These are phyloP conservation scores for Xylariaceae sp. DNA, from an alignment of 2,329 filamentous ascomycete genomes.

Conservation along the genomic window DNA sequence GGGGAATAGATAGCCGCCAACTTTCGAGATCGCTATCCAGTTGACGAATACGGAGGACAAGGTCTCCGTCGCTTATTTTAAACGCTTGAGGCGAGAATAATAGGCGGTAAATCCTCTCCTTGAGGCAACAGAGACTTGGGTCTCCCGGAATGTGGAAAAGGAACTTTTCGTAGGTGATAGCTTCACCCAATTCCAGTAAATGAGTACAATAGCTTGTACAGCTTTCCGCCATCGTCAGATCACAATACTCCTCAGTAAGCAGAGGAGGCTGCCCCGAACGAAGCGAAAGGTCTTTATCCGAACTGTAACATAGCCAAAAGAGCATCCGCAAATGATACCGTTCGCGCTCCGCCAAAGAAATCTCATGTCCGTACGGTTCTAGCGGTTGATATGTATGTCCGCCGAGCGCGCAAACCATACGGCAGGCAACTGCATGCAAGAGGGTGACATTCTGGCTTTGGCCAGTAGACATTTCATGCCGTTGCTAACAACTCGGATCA, in stretches of 20 bases:
- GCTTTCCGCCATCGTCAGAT: constrained; percentile 1
- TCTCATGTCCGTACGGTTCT: neutral
- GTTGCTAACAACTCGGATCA: constrained; percentile 6
- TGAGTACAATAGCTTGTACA: constrained; percentile 3
- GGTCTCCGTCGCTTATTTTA: neutral
- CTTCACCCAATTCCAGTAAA: neutral
- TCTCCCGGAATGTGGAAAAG: neutral
- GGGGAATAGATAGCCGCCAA: constrained; percentile 7
- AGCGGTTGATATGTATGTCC: neutral
- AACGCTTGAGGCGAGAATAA: constrained; percentile 5
- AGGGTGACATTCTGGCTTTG: neutral
- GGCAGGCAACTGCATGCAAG: constrained; percentile 5
- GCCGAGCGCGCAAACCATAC: constrained; percentile 10
- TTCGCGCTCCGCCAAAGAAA: neutral
- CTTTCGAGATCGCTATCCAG: constrained; percentile 9
- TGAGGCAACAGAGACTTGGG: constrained; percentile 2
- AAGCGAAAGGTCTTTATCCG: constrained; percentile 18
- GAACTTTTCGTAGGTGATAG: neutral
- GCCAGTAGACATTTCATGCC: neutral
- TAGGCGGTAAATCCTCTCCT: constrained; percentile 2
- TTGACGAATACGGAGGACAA: constrained; percentile 2
- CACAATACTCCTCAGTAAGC: constrained; percentile 16
- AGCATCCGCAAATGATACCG: constrained; percentile 5
- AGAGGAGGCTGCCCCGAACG: constrained; percentile 8
- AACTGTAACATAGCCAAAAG: constrained; percentile 7